Percentiles rank a stretch among this genome's conserved stretches.
Conservation (phyloP, 257 asterid species). For the Plantago elongata region DNA sequence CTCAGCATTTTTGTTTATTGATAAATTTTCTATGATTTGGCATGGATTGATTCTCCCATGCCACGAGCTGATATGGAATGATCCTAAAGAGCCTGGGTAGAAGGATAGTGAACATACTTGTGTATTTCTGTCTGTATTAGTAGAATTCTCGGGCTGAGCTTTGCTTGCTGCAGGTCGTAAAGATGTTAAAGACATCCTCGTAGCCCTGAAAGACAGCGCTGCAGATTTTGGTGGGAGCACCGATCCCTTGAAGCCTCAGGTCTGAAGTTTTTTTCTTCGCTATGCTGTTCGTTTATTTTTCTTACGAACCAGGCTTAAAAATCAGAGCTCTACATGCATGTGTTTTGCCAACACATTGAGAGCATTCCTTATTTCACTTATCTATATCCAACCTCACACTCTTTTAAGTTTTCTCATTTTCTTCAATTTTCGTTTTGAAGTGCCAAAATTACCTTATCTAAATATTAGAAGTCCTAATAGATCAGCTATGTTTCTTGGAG, state of each 20-base stretch:
- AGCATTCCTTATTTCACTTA: too few relatives aligned
- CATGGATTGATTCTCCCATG: slow-evolving; percentile 8
- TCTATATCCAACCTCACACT: too few relatives aligned
- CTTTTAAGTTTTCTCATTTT: too few relatives aligned
- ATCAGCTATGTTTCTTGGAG: too few relatives aligned
- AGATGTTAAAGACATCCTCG: slow-evolving; percentile 73
- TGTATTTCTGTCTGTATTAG: slow-evolving; percentile 12
- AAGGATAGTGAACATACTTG: not conserved
- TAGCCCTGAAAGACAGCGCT: slow-evolving; percentile 60
- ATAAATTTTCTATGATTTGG: slow-evolving; percentile 11
- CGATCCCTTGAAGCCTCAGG: slow-evolving; percentile 70
- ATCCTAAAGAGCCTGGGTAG: slow-evolving; percentile 8
- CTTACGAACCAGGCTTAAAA: slow-evolving; percentile 12
- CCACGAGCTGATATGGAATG: slow-evolving; percentile 15
- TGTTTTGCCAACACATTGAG: too few relatives aligned
- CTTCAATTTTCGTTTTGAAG: too few relatives aligned
- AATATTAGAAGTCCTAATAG: too few relatives aligned
- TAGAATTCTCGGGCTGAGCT: slow-evolving; percentile 11
- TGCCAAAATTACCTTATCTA: too few relatives aligned
- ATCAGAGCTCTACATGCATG: not conserved
- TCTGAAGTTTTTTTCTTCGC: slow-evolving; percentile 23
- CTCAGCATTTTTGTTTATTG: not conserved
- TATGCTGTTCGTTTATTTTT: slow-evolving; percentile 7
- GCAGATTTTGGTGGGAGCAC: slow-evolving; percentile 44
- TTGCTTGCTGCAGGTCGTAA: slow-evolving; percentile 65